Conservation (phyloP, 2,329 filamentous ascomycete genomes). For the Aspergillus unguis region DNA sequence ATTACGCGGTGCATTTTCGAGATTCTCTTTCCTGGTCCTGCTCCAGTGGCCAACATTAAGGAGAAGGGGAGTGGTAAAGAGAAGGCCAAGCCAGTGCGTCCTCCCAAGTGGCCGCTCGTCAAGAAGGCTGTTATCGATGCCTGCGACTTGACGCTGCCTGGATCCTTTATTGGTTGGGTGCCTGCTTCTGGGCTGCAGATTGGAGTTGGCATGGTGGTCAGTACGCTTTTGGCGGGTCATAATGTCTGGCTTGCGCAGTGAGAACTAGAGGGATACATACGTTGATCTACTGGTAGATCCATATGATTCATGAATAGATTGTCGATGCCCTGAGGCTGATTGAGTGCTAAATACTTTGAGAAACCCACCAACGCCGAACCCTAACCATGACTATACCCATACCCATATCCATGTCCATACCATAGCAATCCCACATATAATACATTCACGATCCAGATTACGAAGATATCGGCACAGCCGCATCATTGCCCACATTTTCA, state of each 20-base stretch:
- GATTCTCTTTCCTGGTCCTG: slow-evolving; percentile 9
- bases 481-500: slow-evolving; percentile 7
- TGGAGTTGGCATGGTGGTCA: slow-evolving; percentile 56
- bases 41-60: not conserved
- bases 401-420: too few species aligned
- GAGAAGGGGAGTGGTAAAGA: not conserved
- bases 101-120: slow-evolving; percentile 29
- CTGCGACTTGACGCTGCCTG: slow-evolving; percentile 62
- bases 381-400: too few species aligned
- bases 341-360: too few species aligned
- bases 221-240: slow-evolving; percentile 45
- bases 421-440: too few species aligned
- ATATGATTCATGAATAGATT: too few species aligned
- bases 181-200: slow-evolving; percentile 50
- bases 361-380: too few species aligned
- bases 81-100: not conserved
- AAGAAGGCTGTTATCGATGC: slow-evolving; percentile 54
- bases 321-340: too few species aligned
- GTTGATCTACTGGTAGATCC: too few species aligned
- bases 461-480: not conserved
- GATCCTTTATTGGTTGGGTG: slow-evolving; percentile 60
- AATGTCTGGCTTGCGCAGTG: not conserved
- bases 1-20: slow-evolving; percentile 32
- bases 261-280: too few species aligned
- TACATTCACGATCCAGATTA: too few species aligned